phyloP scores from a whole-genome alignment of 2,329 filamentous ascomycete genomes.

The Simplicillium aogashimaense region DNA sequence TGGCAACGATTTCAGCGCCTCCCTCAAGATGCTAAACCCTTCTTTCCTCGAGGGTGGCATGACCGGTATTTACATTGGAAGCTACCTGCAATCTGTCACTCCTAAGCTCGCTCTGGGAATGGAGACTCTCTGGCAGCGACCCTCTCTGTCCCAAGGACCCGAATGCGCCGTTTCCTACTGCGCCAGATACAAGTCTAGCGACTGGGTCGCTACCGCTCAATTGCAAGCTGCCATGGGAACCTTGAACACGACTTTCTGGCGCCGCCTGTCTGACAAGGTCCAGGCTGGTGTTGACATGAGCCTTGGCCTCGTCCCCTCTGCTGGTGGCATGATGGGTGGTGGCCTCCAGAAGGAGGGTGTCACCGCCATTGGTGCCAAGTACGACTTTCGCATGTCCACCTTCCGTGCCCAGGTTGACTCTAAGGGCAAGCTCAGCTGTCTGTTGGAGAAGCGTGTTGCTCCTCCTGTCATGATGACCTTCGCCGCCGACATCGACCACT shows the following conservation, averaged over 20 bases:
- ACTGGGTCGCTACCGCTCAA: slow-evolving; percentile 91
- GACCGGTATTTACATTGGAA: slow-evolving; percentile 91
- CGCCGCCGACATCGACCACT: slow-evolving; percentile 92
- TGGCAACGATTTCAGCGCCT: slow-evolving; percentile 86
- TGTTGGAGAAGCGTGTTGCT: slow-evolving; percentile 92
- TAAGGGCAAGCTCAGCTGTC: slow-evolving; percentile 82
- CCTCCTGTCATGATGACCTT: slow-evolving; percentile 90
- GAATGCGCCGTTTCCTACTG: slow-evolving; percentile 86
- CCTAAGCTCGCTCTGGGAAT: slow-evolving; percentile 78
- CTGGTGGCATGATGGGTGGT: slow-evolving; percentile 64
- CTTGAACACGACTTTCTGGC: slow-evolving; percentile 89
- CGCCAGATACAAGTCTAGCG: slow-evolving; percentile 78
- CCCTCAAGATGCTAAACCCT: slow-evolving; percentile 91
- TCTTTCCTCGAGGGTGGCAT: slow-evolving; percentile 83
- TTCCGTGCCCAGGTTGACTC: slow-evolving; percentile 96
- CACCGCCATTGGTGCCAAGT: slow-evolving; percentile 90
- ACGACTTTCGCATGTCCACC: slow-evolving; percentile 92
- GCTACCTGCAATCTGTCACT: slow-evolving; percentile 90
- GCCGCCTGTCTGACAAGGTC: slow-evolving; percentile 82
- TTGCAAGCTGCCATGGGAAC: slow-evolving; percentile 74
- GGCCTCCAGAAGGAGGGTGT: slow-evolving; percentile 75
- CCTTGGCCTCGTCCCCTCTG: slow-evolving; percentile 63
- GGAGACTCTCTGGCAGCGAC: slow-evolving; percentile 89
- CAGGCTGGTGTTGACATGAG: slow-evolving; percentile 95
- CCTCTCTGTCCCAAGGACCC: slow-evolving; percentile 74